Conservation (phyloP, 2,329 filamentous ascomycete species). For the Fusarium sp. region DNA sequence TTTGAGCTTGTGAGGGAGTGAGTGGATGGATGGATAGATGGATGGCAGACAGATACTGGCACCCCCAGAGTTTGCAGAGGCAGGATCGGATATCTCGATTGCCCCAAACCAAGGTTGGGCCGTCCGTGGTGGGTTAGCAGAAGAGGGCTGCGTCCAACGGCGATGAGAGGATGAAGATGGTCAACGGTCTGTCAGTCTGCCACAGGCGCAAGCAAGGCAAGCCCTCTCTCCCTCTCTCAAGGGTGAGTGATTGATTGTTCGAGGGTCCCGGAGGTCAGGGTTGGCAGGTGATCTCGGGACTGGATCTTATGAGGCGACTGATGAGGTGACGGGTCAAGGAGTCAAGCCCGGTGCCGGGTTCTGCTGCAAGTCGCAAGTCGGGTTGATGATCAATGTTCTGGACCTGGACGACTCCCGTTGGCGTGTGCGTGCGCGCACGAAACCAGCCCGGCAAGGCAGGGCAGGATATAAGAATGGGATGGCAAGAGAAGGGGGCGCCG, state of each 20-base stretch:
- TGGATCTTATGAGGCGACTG: conserved; percentile 39
- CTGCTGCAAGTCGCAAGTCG: conserved; percentile 36
- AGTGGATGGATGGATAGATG: neutral
- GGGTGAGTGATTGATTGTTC: conserved; percentile 14
- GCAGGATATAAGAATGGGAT: conserved; percentile 23
- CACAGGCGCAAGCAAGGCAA: conserved; percentile 26
- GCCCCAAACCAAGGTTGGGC: conserved; percentile 22
- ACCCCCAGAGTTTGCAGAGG: conserved; percentile 23
- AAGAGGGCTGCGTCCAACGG: conserved; percentile 32
- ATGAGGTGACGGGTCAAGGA: conserved; percentile 38
- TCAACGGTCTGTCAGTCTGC: conserved; percentile 24
- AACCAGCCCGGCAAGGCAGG: conserved; percentile 21
- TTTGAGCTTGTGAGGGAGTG: conserved; percentile 23
- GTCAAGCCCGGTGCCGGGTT: conserved; percentile 24
- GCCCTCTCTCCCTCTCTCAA: conserved; percentile 11
- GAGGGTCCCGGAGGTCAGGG: conserved; percentile 22
- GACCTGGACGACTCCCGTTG: conserved; percentile 31
- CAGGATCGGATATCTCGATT: conserved; percentile 43
- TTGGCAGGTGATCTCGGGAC: conserved; percentile 38
- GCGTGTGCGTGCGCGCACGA: conserved; percentile 27
- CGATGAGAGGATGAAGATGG: conserved; percentile 18
- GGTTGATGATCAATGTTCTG: conserved; percentile 37
- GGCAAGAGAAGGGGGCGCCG: conserved; percentile 10
- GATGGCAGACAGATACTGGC: conserved; percentile 24
- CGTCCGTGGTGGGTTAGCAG: conserved; percentile 21